Evolutionary conservation across 2,329 filamentous ascomycete species (phyloP), one percentile per base, ranked within the genome.

Genomic region (Metarhizium anisopliae): DNA sequence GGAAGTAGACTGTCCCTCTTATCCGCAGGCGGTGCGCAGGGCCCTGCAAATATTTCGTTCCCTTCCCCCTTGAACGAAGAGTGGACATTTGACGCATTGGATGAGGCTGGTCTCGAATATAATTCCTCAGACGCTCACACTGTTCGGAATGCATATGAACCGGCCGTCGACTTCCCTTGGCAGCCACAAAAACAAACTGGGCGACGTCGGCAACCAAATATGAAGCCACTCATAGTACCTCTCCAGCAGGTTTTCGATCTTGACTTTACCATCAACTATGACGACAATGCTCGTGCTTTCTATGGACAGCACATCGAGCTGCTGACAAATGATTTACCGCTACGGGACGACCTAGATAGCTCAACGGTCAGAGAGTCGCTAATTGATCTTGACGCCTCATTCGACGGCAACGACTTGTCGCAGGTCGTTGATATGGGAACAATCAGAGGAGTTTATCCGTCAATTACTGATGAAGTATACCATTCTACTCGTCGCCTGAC

Each of bases 1-100:
- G 88, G 88, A 30, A 82, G 81, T 60, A 80, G 89, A 49, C 82
- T 80, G 59, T 86, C 84, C n/a, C 72, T 86, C 1, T 86, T 86
- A 59, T 77, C 77, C 8, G 70, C 76, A 3, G 79, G 79, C 20
- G 83, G 83, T 58, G 83, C 82, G 2, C 80, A 83, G 58, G 77
- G 73, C 2, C 75, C 77, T 14, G 69, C 70, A 2, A 74, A 78
- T 30, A 62, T 76, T 18, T 68, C 70, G 1, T 72, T 74, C 2
- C 72, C 73, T 2, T 72, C 72, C 0, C 63, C 78, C 57, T 73
- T 75, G 14, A 77, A 77, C 56, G 82, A 85, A 59, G 82, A 84
- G 60, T 86, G 83, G 83, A 85, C 85, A 58, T 86, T 86, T 59
- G 84, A 80, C 61, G 85, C 83, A 1, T 86, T 82, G 0, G 74